Evolutionary conservation across 2,329 filamentous ascomycete genomes (phyloP).

Genomic region (Chaetothyriales sp.): DNA sequence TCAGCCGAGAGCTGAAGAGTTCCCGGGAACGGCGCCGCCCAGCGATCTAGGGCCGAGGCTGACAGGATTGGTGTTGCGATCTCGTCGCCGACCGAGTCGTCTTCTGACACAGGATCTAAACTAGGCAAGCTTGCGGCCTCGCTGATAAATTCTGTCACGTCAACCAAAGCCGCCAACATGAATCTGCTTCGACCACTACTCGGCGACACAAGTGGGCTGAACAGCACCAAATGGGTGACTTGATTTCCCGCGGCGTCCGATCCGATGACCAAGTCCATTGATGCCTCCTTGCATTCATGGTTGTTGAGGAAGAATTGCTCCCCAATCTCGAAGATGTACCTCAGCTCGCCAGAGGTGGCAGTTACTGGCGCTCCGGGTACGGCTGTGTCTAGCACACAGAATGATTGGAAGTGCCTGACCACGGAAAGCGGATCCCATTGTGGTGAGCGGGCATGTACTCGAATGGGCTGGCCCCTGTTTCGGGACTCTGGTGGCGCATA

Average conservation of each 20-base stretch:
- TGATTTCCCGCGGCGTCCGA: constrained; percentile 16
- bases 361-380: constrained; percentile 14
- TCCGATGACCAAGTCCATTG: constrained; percentile 17
- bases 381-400: constrained; percentile 18
- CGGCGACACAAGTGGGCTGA: constrained; percentile 15
- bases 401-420: constrained; percentile 19
- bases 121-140: constrained; percentile 16
- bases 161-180: constrained; percentile 17
- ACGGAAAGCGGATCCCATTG: background rate
- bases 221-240: constrained; percentile 18
- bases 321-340: constrained; percentile 16
- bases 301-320: constrained; percentile 18
- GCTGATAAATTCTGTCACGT: constrained; percentile 19
- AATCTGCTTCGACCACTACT: constrained; percentile 14
- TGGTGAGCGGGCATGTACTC: background rate
- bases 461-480: background rate
- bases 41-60: background rate
- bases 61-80: constrained; percentile 2
- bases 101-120: constrained; percentile 8
- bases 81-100: constrained; percentile 3
- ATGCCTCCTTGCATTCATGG: constrained; percentile 10
- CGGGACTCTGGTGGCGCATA: background rate
- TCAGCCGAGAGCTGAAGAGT: constrained; percentile 12
- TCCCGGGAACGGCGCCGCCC: background rate
- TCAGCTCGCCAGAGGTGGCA: constrained; percentile 16